phyloP scores from a whole-genome alignment of 345 rosid species.

The Salix exigua region DNA sequence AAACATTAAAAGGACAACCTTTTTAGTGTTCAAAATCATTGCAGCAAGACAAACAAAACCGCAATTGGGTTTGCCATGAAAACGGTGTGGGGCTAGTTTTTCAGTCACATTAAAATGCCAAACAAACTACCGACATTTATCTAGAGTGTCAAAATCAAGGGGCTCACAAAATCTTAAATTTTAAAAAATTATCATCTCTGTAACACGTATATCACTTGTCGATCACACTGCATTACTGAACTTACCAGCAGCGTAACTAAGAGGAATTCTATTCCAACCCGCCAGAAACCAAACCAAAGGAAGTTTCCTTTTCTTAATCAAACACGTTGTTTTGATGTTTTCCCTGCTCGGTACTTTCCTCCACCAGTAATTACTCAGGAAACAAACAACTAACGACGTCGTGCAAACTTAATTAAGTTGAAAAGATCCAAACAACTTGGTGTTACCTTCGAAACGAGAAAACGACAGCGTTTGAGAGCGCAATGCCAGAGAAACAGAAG shows the following conservation, averaged over 20 bases:
- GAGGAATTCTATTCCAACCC: too few relatives aligned
- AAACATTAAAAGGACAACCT: not conserved
- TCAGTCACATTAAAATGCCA: constrained; percentile 4
- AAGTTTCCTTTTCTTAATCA: too few relatives aligned
- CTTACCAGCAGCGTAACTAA: not conserved
- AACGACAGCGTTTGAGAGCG: not conserved
- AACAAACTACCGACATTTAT: not conserved
- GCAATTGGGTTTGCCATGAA: not conserved
- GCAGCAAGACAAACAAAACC: not conserved
- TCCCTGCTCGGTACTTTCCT: too few relatives aligned
- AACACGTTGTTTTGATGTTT: too few relatives aligned
- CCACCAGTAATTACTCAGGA: too few relatives aligned
- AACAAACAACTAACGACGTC: too few relatives aligned
- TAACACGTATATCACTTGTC: too few relatives aligned
- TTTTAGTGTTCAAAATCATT: too few relatives aligned
- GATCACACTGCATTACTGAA: not conserved
- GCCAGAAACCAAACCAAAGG: too few relatives aligned
- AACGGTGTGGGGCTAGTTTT: not conserved
- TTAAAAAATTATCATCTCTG: not conserved
- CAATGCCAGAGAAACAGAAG: not conserved
- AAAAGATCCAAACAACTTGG: not conserved
- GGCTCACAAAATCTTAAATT: not conserved
- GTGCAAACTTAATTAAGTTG: not conserved
- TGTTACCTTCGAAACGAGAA: not conserved
- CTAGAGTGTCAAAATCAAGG: not conserved